phyloP scores from a whole-genome alignment of 257 asterid genomes.

The Ajuga chamaepitys region DNA sequence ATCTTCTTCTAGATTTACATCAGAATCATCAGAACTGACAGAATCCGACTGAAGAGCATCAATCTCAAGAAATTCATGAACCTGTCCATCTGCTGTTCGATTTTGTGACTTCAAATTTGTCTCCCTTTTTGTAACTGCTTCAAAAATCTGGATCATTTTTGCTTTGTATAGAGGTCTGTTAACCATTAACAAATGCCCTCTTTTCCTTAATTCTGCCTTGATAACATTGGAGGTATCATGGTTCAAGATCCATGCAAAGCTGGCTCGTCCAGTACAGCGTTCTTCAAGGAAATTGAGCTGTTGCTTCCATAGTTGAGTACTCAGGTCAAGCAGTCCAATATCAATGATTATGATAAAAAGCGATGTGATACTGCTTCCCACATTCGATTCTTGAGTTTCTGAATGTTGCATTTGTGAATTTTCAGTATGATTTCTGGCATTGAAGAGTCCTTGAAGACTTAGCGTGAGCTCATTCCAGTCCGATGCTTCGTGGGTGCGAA shows the following conservation, averaged over 20 bases:
- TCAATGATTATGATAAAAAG: slow-evolving; percentile 49
- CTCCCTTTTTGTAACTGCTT: slow-evolving; percentile 40
- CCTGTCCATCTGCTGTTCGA: slow-evolving; percentile 27
- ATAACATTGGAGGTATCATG: slow-evolving; percentile 57
- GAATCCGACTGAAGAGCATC: slow-evolving; percentile 44
- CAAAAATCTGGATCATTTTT: slow-evolving; percentile 61
- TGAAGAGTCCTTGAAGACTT: slow-evolving; percentile 42
- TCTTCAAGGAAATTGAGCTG: slow-evolving; percentile 66
- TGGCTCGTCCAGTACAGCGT: slow-evolving; percentile 36
- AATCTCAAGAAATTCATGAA: slow-evolving; percentile 49
- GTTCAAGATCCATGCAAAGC: slow-evolving; percentile 71
- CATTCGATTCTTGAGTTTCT: slow-evolving; percentile 20
- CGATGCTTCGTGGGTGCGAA: slow-evolving; percentile 50
- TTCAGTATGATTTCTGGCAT: slow-evolving; percentile 13
- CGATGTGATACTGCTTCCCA: slow-evolving; percentile 10
- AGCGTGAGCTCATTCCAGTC: slow-evolving; percentile 78
- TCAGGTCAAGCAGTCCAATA: slow-evolving; percentile 69
- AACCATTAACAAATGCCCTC: slow-evolving; percentile 67
- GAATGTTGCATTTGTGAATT: slow-evolving; percentile 19
- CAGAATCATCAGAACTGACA: slow-evolving; percentile 58
- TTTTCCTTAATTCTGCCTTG: slow-evolving; percentile 58
- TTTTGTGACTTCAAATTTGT: slow-evolving; percentile 21
- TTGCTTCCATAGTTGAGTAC: slow-evolving; percentile 69
- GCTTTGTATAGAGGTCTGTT: slow-evolving; percentile 74
- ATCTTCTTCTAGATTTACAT: slow-evolving; percentile 25